Conservation (phyloP, 768 basidiomycete genomes). For the Kwoniella newhampshirensis region DNA sequence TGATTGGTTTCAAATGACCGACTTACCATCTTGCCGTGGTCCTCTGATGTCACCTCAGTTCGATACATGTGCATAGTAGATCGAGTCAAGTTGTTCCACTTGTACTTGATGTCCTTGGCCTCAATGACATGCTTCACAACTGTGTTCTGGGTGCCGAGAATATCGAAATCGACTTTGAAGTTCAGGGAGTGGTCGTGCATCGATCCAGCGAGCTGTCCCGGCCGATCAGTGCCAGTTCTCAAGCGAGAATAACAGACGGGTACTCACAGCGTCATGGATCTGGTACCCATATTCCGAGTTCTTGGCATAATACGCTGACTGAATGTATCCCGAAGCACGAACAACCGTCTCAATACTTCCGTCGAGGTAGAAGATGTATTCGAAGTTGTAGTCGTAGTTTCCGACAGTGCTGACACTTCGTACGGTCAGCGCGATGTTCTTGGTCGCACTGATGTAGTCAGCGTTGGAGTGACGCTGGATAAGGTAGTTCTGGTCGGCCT, state of each 20-base stretch:
- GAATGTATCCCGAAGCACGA: conserved; percentile 69
- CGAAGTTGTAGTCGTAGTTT: conserved; percentile 57
- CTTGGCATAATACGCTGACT: conserved; percentile 61
- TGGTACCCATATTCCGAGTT: conserved; percentile 61
- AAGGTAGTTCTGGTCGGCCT: conserved; percentile 37
- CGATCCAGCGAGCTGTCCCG: conserved; percentile 63
- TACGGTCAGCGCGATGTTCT: conserved; percentile 29
- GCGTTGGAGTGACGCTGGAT: conserved; percentile 42
- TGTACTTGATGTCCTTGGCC: conserved; percentile 16
- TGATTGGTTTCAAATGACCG: too few species aligned
- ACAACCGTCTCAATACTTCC: conserved; percentile 65
- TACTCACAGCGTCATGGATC: conserved; percentile 52
- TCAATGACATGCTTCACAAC: conserved; percentile 54
- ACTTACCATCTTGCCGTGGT: conserved; percentile 57
- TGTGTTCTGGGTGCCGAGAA: conserved; percentile 63
- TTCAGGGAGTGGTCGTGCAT: conserved; percentile 69
- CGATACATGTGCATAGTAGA: conserved; percentile 42
- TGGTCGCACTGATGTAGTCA: conserved; percentile 39
- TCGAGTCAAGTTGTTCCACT: conserved; percentile 21
- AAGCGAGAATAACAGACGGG: background rate
- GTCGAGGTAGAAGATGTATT: conserved; percentile 66
- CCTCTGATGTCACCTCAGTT: conserved; percentile 33
- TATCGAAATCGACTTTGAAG: conserved; percentile 65
- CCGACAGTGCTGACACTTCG: conserved; percentile 40
- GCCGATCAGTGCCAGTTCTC: too few species aligned